Percentiles rank a stretch among this genome's conserved stretches.
phyloP scores from a whole-genome alignment of 169 alveolate genomes.

The Eimeria necatrix region DNA sequence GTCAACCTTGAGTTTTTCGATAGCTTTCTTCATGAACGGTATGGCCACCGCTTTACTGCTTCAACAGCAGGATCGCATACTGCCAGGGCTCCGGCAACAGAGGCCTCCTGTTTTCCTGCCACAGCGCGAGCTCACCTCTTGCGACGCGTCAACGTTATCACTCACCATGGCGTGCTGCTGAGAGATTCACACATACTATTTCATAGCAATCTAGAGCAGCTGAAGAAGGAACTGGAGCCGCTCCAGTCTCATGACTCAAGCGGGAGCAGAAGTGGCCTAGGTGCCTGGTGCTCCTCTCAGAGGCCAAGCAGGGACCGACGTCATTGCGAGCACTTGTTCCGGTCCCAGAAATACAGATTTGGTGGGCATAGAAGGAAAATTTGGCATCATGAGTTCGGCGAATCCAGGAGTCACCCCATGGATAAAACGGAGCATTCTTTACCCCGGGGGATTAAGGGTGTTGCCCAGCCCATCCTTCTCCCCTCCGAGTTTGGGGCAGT shows the following conservation, averaged over 20 bases:
- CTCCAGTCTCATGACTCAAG: not conserved
- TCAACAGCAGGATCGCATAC: not conserved
- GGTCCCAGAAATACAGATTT: not conserved
- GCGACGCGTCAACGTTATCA: conserved; percentile 37
- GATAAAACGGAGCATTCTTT: not conserved
- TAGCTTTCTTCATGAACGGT: not conserved
- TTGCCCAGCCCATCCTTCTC: conserved; percentile 26
- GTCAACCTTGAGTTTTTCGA: not conserved
- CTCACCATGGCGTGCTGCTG: conserved; percentile 70
- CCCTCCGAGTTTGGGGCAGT: conserved; percentile 63
- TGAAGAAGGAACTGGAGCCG: not conserved
- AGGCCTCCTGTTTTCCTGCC: conserved; percentile 8
- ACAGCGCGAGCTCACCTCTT: not conserved
- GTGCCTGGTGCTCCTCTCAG: no score
- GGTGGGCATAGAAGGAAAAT: not conserved
- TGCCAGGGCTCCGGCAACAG: not conserved
- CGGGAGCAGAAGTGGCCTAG: no score
- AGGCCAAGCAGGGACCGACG: not conserved
- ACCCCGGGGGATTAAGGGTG: not conserved
- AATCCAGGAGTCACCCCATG: not conserved
- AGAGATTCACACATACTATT: conserved; percentile 38
- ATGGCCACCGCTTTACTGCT: not conserved
- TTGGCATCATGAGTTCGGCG: not conserved
- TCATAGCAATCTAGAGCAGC: not conserved
- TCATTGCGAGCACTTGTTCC: not conserved